A percentile compares a stretch with the other conserved stretches of the same genome.
Conservation (phyloP, 2,329 filamentous ascomycete species). For the Corynespora cassiicola region DNA sequence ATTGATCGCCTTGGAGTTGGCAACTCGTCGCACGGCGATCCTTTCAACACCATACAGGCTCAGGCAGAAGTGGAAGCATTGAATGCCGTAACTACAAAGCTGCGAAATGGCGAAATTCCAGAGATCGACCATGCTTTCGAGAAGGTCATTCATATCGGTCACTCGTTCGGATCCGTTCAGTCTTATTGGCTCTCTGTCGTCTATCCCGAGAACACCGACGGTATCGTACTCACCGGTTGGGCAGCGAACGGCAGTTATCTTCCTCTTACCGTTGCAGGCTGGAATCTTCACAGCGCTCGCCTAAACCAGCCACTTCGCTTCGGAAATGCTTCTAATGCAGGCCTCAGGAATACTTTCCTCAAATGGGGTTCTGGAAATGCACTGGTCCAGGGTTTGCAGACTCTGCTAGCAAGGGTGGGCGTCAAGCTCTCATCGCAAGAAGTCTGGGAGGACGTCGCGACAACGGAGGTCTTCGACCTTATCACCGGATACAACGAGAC, state of each 20-base stretch:
- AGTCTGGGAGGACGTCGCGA: constrained; percentile 33
- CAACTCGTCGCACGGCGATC: constrained; percentile 63
- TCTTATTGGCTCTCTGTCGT: constrained; percentile 62
- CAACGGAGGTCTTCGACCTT: constrained; percentile 37
- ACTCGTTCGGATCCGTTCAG: constrained; percentile 68
- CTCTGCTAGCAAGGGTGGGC: constrained; percentile 20
- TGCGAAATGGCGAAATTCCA: constrained; percentile 55
- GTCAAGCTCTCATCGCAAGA: constrained; percentile 20
- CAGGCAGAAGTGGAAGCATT: constrained; percentile 66
- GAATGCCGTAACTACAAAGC: constrained; percentile 57
- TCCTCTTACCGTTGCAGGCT: constrained; percentile 51
- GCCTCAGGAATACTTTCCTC: constrained; percentile 12
- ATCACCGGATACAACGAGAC: constrained; percentile 40
- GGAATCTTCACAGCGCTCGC: constrained; percentile 56
- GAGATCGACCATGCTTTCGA: constrained; percentile 47
- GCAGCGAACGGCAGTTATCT: constrained; percentile 56
- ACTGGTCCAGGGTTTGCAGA: constrained; percentile 23
- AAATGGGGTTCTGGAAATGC: constrained; percentile 17
- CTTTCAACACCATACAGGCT: constrained; percentile 66
- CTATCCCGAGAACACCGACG: constrained; percentile 63
- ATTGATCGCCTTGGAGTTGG: constrained; percentile 70
- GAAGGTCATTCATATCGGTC: constrained; percentile 66
- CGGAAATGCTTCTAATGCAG: constrained; percentile 30
- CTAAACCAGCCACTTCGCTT: constrained; percentile 50
- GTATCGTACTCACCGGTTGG: constrained; percentile 68